Evolutionary conservation across 1,284 basidiomycete genomes (phyloP).

Genomic region (Stereum hirsutum): DNA sequence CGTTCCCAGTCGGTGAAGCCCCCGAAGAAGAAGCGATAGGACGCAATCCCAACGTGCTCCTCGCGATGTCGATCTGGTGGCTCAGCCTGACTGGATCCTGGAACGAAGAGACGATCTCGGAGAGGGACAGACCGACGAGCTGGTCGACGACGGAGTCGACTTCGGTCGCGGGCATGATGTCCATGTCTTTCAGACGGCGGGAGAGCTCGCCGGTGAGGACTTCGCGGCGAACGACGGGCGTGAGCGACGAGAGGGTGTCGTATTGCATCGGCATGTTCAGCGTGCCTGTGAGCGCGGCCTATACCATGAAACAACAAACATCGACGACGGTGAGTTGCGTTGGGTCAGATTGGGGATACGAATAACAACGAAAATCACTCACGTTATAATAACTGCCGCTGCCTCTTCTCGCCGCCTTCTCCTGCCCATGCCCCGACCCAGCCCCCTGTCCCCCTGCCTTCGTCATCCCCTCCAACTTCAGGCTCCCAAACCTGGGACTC

Average conservation of each 20-base stretch:
- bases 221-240: constrained; percentile 77
- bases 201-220: constrained; percentile 76
- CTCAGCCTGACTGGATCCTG: constrained; percentile 59
- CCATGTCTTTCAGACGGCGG: constrained; percentile 56
- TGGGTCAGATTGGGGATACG: too few species aligned
- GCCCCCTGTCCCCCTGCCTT: too few species aligned
- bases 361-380: too few species aligned
- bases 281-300: constrained; percentile 73
- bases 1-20: too few species aligned
- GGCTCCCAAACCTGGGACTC: too few species aligned
- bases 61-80: constrained; percentile 48
- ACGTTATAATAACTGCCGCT: constrained; percentile 79
- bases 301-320: constrained; percentile 1
- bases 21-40: constrained; percentile 28
- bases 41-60: constrained; percentile 27
- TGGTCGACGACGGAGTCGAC: constrained; percentile 60
- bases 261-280: constrained; percentile 73
- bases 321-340: not conserved
- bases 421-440: too few species aligned
- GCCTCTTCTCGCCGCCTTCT: constrained; percentile 54
- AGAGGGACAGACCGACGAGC: constrained; percentile 58
- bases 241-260: constrained; percentile 71
- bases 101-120: constrained; percentile 67
- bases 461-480: too few species aligned
- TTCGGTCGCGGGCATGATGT: constrained; percentile 40